Evolutionary conservation across 495 filamentous ascomycete species (phyloP).

Genomic region (Podospora comata): DNA sequence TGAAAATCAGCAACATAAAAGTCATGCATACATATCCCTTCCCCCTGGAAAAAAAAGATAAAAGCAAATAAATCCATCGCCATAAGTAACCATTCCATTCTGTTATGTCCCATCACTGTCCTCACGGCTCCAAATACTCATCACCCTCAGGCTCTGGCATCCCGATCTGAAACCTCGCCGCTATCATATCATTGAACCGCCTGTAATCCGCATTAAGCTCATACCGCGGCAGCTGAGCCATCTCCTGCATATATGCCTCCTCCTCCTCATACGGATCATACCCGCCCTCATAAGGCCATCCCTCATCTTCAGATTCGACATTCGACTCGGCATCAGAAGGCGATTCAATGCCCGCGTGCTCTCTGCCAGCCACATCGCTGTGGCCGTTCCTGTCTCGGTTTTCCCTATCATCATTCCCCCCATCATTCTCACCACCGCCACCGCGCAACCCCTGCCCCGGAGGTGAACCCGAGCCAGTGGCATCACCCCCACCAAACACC

Average conservation of each 20-base stretch:
- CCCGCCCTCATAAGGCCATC: not conserved
- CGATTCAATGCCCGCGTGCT: not conserved
- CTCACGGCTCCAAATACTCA: too few relatives aligned
- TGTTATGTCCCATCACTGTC: too few relatives aligned
- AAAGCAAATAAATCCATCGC: too few relatives aligned
- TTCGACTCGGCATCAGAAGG: not conserved
- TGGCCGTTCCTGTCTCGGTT: not conserved
- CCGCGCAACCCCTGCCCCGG: too few relatives aligned
- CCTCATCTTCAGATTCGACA: not conserved
- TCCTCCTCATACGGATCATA: not conserved
- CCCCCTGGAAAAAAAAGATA: too few relatives aligned
- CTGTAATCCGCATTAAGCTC: not conserved
- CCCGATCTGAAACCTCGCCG: not conserved
- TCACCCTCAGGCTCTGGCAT: not conserved
- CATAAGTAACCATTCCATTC: too few relatives aligned
- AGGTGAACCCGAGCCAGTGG: not conserved
- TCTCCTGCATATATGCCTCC: not conserved
- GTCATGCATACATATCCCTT: too few relatives aligned
- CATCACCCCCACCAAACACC: not conserved
- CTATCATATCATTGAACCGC: constrained; percentile 5
- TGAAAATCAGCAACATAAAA: too few relatives aligned
- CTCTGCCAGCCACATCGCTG: not conserved
- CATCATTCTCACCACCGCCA: not conserved
- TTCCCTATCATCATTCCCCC: not conserved
- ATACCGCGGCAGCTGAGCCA: not conserved